These are phyloP conservation scores for Tinospora cordifolia DNA, from an alignment of 164 flowering plant genomes.

Conservation along the genomic window DNA sequence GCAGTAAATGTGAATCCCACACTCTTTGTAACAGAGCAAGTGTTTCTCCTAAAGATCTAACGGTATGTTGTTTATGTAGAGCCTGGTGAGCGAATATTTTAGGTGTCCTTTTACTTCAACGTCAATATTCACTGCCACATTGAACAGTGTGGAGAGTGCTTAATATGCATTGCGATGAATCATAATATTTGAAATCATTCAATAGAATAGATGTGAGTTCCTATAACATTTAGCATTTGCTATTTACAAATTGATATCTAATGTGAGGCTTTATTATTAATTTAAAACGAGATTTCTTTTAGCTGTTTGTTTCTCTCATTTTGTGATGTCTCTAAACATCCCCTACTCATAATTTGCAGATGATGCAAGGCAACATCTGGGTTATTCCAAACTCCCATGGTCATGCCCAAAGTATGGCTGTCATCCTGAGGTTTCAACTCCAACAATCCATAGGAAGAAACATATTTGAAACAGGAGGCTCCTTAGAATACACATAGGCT, in stretches of 20 bases:
- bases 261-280: neutral
- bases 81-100: no score
- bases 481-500: conserved; percentile 47
- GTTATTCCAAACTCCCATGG: conserved; percentile 50
- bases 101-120: no score
- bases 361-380: conserved; percentile 95
- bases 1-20: no score
- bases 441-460: conserved; percentile 32
- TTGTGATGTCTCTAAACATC: neutral
- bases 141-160: no score
- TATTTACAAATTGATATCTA: neutral
- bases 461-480: conserved; percentile 37
- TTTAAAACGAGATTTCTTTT: neutral
- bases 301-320: neutral
- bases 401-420: conserved; percentile 51
- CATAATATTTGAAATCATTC: no score
- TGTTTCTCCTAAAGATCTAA: no score
- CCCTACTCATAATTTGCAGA: conserved; percentile 31
- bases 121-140: no score
- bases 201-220: no score
- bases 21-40: no score
- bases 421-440: conserved; percentile 55
- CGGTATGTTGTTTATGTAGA: no score
- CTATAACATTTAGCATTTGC: neutral
- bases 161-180: no score